These are phyloP conservation scores for Trebouxiophyceae sp. DNA, from an alignment of 163 green algal genomes.

Conservation along the genomic window DNA sequence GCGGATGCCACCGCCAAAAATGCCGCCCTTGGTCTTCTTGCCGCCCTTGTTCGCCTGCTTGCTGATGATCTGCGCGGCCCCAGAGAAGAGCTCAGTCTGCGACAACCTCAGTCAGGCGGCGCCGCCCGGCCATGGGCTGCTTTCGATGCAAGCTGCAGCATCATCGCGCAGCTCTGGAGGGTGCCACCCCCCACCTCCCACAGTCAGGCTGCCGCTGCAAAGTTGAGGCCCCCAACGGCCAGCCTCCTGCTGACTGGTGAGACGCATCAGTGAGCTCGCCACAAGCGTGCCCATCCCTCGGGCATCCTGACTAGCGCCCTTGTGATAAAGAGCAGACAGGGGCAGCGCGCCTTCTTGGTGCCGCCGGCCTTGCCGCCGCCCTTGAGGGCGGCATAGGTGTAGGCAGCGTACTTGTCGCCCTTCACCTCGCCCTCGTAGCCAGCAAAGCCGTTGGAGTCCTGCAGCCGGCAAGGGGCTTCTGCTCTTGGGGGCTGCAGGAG, in stretches of 20 bases:
- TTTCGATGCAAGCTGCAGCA: background rate
- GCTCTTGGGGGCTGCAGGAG: too few relatives aligned
- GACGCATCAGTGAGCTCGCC: too few relatives aligned
- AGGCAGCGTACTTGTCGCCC: background rate
- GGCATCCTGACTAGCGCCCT: too few relatives aligned
- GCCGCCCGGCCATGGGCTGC: too few relatives aligned
- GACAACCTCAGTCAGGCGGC: too few relatives aligned
- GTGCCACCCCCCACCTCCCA: background rate
- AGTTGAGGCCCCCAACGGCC: too few relatives aligned
- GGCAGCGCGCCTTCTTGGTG: background rate
- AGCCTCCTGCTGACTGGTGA: too few relatives aligned
- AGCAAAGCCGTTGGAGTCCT: background rate
- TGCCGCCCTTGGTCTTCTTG: background rate
- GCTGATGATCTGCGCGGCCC: background rate
- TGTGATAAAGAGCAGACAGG: background rate
- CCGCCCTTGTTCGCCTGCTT: background rate
- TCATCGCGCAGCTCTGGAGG: background rate
- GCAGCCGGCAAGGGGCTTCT: too few relatives aligned
- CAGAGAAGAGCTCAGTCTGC: too few relatives aligned
- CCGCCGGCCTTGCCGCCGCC: background rate
- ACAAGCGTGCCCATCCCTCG: too few relatives aligned
- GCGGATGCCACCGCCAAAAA: background rate
- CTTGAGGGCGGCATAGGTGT: background rate
- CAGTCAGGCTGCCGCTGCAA: background rate
- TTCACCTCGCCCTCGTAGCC: background rate